Evolutionary conservation across 306 rosid genomes (phyloP), one percentile per base, ranked within the genome.

Genomic region (Quercus cerris): DNA sequence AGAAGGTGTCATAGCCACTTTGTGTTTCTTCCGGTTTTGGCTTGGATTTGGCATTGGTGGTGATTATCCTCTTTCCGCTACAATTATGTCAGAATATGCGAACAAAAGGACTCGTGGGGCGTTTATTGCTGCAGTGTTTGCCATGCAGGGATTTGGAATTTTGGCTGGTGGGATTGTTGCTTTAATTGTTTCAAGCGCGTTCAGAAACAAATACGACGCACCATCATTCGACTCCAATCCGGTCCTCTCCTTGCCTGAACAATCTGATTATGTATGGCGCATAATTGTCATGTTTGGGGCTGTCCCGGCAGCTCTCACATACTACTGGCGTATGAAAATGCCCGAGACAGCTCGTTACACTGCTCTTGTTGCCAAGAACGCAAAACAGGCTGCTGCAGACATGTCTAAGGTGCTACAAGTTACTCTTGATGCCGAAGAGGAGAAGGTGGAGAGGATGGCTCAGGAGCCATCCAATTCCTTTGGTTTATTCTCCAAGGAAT

Each of bases 91-190:
- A 0, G 78, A 75, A 23, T 75, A 75, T 17, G 78, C 78, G 2
- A 75, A 75, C 49, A 75, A 75, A 59, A 75, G 22, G 70, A 75
- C 78, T 58, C 78, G 78, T 31, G 78, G 78, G n/a, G 78, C 78
- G 17, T 75, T 75, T 59, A 75, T 56, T 19, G 78, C 78, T 6
- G 68, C 68, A 5, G 78, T 75, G 14, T 75, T 75, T 59, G 78
- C 78, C 14, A 75, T 56, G 78, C 78, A 75, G 15, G 78, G 78
- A 30, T 57, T 67, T 67, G 72, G 72, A 35, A 75, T 75, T 38
- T 75, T 75, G 78, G 78, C 7, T 0, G 69, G 78, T 58, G 69
- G 70, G n/a, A 58, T 75, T 30, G 52, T 75, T 4, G 66, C 78
- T 31, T 19, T 75, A 13, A 20, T 75, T 14, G 68, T 75, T 8